phyloP scores from a whole-genome alignment of 345 rosid genomes.

The Euphorbia peplus region DNA sequence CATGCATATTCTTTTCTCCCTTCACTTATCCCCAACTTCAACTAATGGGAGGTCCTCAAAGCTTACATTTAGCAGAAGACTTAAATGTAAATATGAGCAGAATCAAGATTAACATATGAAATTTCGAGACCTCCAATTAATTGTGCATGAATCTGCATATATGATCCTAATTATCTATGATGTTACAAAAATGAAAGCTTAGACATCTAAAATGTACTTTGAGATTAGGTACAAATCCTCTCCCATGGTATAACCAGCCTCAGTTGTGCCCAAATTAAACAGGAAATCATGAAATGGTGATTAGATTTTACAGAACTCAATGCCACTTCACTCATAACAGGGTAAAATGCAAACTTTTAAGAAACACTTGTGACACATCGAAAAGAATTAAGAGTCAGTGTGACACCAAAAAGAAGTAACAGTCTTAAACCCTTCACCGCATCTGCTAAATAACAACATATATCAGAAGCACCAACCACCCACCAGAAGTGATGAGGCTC shows the following conservation, averaged over 20 bases:
- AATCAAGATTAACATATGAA: not conserved
- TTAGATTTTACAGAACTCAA: not conserved
- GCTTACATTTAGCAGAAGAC: not conserved
- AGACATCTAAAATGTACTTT: not conserved
- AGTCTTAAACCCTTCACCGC: conserved; percentile 51
- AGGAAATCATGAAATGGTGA: not conserved
- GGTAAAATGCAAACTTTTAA: not conserved
- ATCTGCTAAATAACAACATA: conserved; percentile 35
- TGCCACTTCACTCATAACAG: not conserved
- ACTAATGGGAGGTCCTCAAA: not conserved
- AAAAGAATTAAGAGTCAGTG: conserved; percentile 14
- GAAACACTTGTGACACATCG: conserved; percentile 2
- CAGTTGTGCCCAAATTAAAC: not conserved
- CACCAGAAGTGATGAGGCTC: conserved; percentile 42
- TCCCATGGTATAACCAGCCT: not conserved
- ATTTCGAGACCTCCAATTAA: not conserved
- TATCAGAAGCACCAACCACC: conserved; percentile 35
- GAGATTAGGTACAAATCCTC: too few relatives aligned
- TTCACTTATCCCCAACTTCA: not conserved
- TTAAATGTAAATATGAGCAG: not conserved
- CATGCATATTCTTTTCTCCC: not conserved
- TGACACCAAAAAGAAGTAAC: conserved; percentile 35
- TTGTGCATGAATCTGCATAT: not conserved
- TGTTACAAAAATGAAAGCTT: not conserved
- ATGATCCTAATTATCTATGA: not conserved